These are phyloP conservation scores for Collariella sp. DNA, from an alignment of 495 filamentous ascomycete species.

Conservation along the genomic window DNA sequence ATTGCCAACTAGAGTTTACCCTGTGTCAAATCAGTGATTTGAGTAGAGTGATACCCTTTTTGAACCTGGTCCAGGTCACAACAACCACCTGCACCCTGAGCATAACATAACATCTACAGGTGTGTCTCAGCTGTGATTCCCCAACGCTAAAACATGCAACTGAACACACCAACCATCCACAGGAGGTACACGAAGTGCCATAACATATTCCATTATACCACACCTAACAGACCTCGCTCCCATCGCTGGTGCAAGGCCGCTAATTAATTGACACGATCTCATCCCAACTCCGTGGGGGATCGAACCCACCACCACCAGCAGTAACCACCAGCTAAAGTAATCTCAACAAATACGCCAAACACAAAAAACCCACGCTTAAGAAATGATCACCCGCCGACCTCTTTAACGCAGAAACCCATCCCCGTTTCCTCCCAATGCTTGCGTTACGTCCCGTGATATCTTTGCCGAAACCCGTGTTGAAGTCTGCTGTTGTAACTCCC, in stretches of 20 bases:
- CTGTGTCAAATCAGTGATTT: no score
- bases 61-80: no score
- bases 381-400: no score
- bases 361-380: no score
- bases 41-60: no score
- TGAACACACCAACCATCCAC: not conserved
- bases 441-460: not conserved
- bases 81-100: no score
- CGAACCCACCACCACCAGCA: not conserved
- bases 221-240: not conserved
- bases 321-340: not conserved
- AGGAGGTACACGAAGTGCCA: no score
- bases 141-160: not conserved
- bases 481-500: conserved; percentile 3
- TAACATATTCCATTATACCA: not conserved
- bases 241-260: not conserved
- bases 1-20: no score
- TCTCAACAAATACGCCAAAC: not conserved
- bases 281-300: not conserved
- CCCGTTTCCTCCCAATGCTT: conserved; percentile 9
- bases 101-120: not conserved
- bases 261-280: conserved; percentile 1
- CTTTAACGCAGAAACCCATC: not conserved
- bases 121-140: not conserved
- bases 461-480: conserved; percentile 7